These are phyloP conservation scores for Nitzschia palea DNA, from an alignment of 108 stramenopile genomes.

Conservation along the genomic window DNA sequence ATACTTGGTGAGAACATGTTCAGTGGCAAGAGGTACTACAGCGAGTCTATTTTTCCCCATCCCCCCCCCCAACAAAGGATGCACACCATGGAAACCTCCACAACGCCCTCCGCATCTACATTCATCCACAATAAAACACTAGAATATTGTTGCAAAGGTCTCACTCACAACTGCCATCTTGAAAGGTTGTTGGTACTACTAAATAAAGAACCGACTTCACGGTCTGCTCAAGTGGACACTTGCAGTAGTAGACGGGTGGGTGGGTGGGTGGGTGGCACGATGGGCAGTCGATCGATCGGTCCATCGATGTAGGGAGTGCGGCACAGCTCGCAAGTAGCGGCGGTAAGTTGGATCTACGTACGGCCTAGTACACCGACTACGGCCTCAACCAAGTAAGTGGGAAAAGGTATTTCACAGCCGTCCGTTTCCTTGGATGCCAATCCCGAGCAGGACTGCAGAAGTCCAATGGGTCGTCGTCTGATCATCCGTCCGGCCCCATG, in stretches of 20 bases:
- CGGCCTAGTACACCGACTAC: neutral
- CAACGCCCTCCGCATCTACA: neutral
- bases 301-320: neutral
- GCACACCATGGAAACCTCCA: no score
- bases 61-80: neutral
- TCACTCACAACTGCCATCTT: slow-evolving; percentile 28
- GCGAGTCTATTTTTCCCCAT: no score
- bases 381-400: slow-evolving; percentile 9
- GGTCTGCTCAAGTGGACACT: no score
- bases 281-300: neutral
- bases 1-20: neutral
- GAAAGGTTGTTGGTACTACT: neutral
- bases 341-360: slow-evolving; percentile 6
- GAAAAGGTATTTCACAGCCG: slow-evolving; percentile 12
- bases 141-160: neutral
- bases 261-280: no score
- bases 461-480: no score
- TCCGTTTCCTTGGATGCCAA: no score
- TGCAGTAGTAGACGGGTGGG: neutral
- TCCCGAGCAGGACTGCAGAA: no score
- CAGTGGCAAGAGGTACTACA: neutral
- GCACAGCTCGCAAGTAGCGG: neutral
- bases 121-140: neutral
- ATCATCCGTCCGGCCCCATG: no score
- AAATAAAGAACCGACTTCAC: slow-evolving; percentile 2